Conservation (phyloP, 306 rosid species). For the Prinsepia uniflora region DNA sequence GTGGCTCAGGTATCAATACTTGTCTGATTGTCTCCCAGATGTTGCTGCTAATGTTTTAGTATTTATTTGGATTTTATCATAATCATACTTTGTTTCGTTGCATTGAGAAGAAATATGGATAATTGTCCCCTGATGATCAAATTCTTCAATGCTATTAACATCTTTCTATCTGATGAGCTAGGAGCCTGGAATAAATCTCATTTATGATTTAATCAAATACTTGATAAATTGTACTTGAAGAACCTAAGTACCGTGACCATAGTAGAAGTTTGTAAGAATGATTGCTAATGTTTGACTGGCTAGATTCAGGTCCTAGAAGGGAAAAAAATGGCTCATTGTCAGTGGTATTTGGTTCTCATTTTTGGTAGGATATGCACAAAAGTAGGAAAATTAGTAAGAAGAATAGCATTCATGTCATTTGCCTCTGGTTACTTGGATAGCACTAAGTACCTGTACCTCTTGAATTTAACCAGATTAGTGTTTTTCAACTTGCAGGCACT, state of each 20-base stretch:
- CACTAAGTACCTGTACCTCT: not conserved
- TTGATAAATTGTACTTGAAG: not conserved
- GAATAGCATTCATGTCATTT: not conserved
- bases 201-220: not conserved
- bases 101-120: not conserved
- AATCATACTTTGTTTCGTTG: not conserved
- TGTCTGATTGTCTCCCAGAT: not conserved
- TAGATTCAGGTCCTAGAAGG: not conserved
- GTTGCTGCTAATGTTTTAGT: not conserved
- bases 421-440: not conserved
- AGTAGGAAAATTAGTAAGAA: not conserved
- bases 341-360: not conserved
- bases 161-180: not conserved
- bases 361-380: not conserved
- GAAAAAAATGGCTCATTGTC: not conserved
- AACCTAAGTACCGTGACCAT: not conserved
- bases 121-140: not conserved
- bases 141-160: not conserved
- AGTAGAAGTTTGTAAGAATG: not conserved
- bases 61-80: not conserved
- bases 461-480: not conserved
- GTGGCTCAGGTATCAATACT: constrained; percentile 56
- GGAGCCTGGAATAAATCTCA: not conserved
- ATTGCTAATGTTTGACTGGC: not conserved
- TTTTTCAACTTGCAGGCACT: not conserved